These are phyloP conservation scores for Globisporangium radiosum DNA, from an alignment of 352 stramenopile genomes.

Conservation along the genomic window DNA sequence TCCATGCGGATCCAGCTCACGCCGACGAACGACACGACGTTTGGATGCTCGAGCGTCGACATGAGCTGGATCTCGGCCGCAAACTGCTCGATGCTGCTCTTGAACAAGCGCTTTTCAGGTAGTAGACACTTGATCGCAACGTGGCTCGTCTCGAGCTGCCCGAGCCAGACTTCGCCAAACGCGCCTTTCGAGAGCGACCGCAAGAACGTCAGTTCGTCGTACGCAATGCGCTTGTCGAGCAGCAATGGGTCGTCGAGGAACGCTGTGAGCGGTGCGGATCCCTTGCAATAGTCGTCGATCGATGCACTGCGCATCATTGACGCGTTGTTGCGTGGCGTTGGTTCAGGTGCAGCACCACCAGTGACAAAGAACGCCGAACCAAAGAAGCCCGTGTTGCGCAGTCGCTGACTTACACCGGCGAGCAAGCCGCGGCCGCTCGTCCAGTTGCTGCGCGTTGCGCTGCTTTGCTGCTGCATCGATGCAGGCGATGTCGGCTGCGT, in stretches of 20 bases:
- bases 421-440: slow-evolving; percentile 1
- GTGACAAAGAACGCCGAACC: slow-evolving; percentile 7
- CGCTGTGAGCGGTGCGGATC: slow-evolving; percentile 40
- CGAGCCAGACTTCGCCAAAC: slow-evolving; percentile 69
- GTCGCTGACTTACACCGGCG: slow-evolving; percentile 6
- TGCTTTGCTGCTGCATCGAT: neutral
- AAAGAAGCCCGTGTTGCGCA: slow-evolving; percentile 12
- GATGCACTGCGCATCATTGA: slow-evolving; percentile 25
- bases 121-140: slow-evolving; percentile 73
- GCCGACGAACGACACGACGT: slow-evolving; percentile 69
- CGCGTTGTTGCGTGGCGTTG: neutral
- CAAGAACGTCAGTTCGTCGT: slow-evolving; percentile 63
- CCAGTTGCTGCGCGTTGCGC: neutral
- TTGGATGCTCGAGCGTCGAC: slow-evolving; percentile 61
- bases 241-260: slow-evolving; percentile 53
- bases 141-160: slow-evolving; percentile 54
- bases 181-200: slow-evolving; percentile 59
- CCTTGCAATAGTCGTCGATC: slow-evolving; percentile 51
- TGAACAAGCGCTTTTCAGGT: slow-evolving; percentile 48
- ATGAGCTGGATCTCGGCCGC: slow-evolving; percentile 67
- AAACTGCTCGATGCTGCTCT: slow-evolving; percentile 55
- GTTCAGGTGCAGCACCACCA: neutral
- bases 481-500: neutral
- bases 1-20: slow-evolving; percentile 61
- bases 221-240: slow-evolving; percentile 43